These are phyloP conservation scores for Suillus tomentosus DNA, from an alignment of 768 basidiomycete species.

Conservation along the genomic window DNA sequence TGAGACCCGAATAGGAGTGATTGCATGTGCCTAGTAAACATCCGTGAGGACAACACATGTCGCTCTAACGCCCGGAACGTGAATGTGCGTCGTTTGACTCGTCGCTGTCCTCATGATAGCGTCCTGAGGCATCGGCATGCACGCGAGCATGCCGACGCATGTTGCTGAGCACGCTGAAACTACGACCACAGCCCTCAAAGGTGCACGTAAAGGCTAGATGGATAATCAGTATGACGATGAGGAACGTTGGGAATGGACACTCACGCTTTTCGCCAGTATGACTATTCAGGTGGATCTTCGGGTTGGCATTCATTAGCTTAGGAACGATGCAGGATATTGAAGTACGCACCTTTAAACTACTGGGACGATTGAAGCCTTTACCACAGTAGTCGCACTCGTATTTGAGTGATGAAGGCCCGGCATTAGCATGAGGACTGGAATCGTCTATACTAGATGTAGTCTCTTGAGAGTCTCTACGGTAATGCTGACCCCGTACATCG, in stretches of 20 bases:
- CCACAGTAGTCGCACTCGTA: slow-evolving; percentile 81
- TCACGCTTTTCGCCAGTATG: slow-evolving; percentile 86
- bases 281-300: slow-evolving; percentile 79
- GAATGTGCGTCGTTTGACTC: slow-evolving; percentile 45
- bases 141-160: slow-evolving; percentile 86
- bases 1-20: not conserved
- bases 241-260: slow-evolving; percentile 27
- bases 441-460: slow-evolving; percentile 15
- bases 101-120: slow-evolving; percentile 44
- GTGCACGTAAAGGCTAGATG: slow-evolving; percentile 72
- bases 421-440: slow-evolving; percentile 20
- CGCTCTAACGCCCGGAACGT: slow-evolving; percentile 20
- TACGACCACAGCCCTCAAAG: slow-evolving; percentile 72
- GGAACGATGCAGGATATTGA: slow-evolving; percentile 8
- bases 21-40: not conserved
- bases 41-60: slow-evolving; percentile 5
- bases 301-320: slow-evolving; percentile 14
- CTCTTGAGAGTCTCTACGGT: slow-evolving; percentile 22
- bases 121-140: slow-evolving; percentile 44
- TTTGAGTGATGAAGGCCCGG: slow-evolving; percentile 44
- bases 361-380: slow-evolving; percentile 81
- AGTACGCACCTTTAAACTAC: slow-evolving; percentile 69
- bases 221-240: slow-evolving; percentile 16
- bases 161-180: slow-evolving; percentile 86
- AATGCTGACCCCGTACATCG: slow-evolving; percentile 20